Conservation (phyloP, 163 green algal genomes). For the Trebouxia gelatinosa region DNA sequence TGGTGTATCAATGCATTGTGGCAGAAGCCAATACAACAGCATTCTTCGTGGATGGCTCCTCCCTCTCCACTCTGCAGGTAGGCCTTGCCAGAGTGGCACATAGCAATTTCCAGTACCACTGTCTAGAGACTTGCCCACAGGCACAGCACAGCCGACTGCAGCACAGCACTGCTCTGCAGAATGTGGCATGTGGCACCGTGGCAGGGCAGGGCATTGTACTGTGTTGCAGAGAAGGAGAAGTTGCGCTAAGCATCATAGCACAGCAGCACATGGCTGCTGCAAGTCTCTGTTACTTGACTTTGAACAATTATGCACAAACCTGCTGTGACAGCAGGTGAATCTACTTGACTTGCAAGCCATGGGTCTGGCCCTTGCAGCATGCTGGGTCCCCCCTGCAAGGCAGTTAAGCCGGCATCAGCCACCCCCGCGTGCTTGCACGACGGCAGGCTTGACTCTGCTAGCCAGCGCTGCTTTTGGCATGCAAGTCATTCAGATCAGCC, state of each 20-base stretch:
- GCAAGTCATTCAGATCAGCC: not conserved
- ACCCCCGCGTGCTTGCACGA: not conserved
- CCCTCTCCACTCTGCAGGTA: not conserved
- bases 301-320: not conserved
- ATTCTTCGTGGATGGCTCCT: constrained; percentile 17
- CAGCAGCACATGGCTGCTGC: not conserved
- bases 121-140: too few relatives aligned
- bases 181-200: too few relatives aligned
- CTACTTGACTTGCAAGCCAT: not conserved
- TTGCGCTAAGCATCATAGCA: too few relatives aligned
- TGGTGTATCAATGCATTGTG: constrained; percentile 7
- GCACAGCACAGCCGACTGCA: too few relatives aligned
- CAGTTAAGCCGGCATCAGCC: constrained; percentile 2
- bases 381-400: not conserved
- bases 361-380: not conserved
- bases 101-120: too few relatives aligned
- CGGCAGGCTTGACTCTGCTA: not conserved
- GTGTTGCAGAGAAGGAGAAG: too few relatives aligned
- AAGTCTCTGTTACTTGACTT: not conserved
- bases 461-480: not conserved
- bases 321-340: not conserved
- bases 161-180: too few relatives aligned
- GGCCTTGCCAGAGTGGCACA: too few relatives aligned
- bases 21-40: not conserved
- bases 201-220: too few relatives aligned